phyloP scores from a whole-genome alignment of 2,329 filamentous ascomycete species.

The Apiospora phragmitis region DNA sequence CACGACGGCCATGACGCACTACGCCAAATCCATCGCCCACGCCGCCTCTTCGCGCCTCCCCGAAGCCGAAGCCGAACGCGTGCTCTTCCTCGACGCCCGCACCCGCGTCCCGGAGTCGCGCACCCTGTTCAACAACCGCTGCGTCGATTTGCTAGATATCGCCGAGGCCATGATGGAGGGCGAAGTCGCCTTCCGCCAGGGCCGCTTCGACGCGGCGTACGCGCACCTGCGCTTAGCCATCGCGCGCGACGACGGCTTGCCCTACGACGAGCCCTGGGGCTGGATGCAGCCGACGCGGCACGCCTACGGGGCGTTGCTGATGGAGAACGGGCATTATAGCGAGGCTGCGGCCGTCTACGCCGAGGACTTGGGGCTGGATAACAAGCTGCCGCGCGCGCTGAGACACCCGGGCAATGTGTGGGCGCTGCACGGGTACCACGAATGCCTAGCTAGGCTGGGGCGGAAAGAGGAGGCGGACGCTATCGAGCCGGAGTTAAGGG shows the following conservation, averaged over 20 bases:
- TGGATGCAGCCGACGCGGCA: conserved; percentile 78
- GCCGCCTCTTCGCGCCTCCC: conserved; percentile 57
- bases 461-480: conserved; percentile 38
- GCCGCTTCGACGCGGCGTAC: conserved; percentile 60
- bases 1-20: conserved; percentile 68
- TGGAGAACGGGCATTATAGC: conserved; percentile 63
- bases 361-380: conserved; percentile 61
- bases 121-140: conserved; percentile 69
- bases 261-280: conserved; percentile 75
- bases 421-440: conserved; percentile 72
- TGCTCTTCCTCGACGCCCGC: conserved; percentile 51
- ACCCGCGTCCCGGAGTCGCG: conserved; percentile 57
- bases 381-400: conserved; percentile 60
- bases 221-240: conserved; percentile 58
- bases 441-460: conserved; percentile 62
- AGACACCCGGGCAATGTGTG: conserved; percentile 75
- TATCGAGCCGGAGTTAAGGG: conserved; percentile 27
- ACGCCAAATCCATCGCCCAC: conserved; percentile 67
- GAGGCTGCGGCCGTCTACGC: conserved; percentile 59
- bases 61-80: conserved; percentile 54
- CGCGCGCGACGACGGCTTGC: conserved; percentile 59
- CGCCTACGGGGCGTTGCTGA: conserved; percentile 67
- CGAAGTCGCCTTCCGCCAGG: conserved; percentile 69
- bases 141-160: conserved; percentile 62
- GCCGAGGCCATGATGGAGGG: conserved; percentile 70